phyloP scores from a whole-genome alignment of 176 grass and related monocot species.

The Carex cristatella region DNA sequence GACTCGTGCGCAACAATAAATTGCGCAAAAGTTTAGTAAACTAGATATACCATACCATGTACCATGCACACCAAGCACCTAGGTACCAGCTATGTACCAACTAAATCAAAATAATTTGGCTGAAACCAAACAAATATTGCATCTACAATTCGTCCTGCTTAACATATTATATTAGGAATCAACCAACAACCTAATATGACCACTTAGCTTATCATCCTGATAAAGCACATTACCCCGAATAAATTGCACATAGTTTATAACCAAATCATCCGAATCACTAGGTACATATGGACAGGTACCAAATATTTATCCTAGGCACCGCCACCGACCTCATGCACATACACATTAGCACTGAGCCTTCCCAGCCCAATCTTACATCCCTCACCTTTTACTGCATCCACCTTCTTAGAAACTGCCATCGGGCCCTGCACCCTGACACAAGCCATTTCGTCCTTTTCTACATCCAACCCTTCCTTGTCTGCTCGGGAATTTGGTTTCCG shows the following conservation, averaged over 20 bases:
- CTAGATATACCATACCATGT: not conserved
- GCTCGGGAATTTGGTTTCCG: not conserved
- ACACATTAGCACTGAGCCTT: conserved; percentile 15
- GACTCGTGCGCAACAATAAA: not conserved
- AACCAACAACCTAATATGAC: not conserved
- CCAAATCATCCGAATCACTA: not conserved
- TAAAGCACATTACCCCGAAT: not conserved
- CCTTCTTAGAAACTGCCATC: not conserved
- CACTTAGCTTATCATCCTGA: not conserved
- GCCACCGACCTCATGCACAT: conserved; percentile 19
- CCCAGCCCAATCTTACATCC: conserved; percentile 13
- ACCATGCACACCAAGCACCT: not conserved
- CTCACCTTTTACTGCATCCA: not conserved
- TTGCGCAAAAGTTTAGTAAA: not conserved
- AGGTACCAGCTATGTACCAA: not conserved
- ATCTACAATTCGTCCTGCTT: not conserved
- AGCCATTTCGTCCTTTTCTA: not conserved
- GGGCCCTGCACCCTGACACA: not conserved
- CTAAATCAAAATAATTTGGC: not conserved
- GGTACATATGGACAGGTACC: not conserved
- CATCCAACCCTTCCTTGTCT: not conserved
- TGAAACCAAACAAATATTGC: not conserved
- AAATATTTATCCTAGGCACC: conserved; percentile 5
- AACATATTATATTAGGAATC: not conserved
- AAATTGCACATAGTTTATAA: not conserved